These are phyloP conservation scores for Poa annua DNA, from an alignment of 176 grass and related monocot species.

Conservation along the genomic window DNA sequence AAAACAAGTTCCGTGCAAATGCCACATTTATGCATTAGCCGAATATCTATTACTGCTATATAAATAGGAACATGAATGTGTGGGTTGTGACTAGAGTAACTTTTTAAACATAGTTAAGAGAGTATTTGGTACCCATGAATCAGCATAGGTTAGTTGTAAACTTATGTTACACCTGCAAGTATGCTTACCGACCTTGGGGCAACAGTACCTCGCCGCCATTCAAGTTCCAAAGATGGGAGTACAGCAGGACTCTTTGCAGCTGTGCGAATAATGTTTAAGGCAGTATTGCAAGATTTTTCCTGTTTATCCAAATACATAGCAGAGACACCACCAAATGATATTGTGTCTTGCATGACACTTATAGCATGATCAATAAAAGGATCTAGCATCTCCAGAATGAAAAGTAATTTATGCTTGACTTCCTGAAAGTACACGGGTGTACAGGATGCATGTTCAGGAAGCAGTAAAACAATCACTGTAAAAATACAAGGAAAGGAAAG, in stretches of 20 bases:
- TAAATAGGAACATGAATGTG: conserved; percentile 8
- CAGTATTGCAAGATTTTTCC: conserved; percentile 57
- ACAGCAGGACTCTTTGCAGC: conserved; percentile 74
- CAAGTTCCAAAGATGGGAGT: conserved; percentile 87
- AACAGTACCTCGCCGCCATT: conserved; percentile 75
- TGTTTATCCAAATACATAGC: conserved; percentile 68
- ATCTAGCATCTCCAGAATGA: conserved; percentile 95
- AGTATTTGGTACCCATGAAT: conserved; percentile 25
- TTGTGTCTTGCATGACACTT: conserved; percentile 52
- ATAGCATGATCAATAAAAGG: conserved; percentile 77
- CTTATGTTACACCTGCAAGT: conserved; percentile 47
- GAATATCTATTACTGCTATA: background rate
- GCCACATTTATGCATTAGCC: conserved; percentile 6
- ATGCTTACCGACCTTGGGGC: conserved; percentile 67
- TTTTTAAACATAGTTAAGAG: conserved; percentile 2
- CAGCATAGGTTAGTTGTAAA: conserved; percentile 25
- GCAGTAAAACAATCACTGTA: conserved; percentile 26
- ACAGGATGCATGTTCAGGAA: conserved; percentile 47
- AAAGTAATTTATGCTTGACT: conserved; percentile 82
- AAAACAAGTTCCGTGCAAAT: background rate
- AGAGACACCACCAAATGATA: conserved; percentile 68
- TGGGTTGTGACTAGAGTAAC: conserved; percentile 2
- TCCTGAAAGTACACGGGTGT: conserved; percentile 69
- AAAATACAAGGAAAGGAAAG: conserved; percentile 42
- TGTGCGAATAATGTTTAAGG: conserved; percentile 74